Base-by-base conservation (phyloP, 306 rosid species). In the Glycyrrhiza uralensis region DNA sequence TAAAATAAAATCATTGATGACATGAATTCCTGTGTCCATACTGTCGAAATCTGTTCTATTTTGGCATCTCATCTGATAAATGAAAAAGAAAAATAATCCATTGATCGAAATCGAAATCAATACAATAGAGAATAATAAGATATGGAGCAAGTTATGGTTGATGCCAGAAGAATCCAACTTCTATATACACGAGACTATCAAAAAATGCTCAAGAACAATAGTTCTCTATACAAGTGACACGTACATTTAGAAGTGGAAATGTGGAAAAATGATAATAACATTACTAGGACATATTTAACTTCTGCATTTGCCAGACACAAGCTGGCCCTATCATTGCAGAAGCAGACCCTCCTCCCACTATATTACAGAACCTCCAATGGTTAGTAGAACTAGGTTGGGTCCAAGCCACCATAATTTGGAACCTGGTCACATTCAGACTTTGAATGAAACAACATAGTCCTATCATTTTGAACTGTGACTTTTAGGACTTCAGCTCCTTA, bases 181-280 rank as follows among this genome's bases (percentile, higher is more conserved):
- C 10, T 12, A n/a, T 77, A 22, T 74, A 69, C 54, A 52, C 11
- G 4, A 67, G 52, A 63, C 55, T 22, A n/a, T 45, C 5, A 17
- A 46, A 72, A 28, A 62, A 62, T 54, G 51, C 71, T 62, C 66
- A 15, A 55, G 60, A 74, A 56, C 65, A 69, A 29, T 62, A 15
- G 73, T 60, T 51, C 62, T 68, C 62, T 68, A 55, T 51, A 56
- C 74, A 77, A 59, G 70, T 66, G 62, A 29, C 56, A 32, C 29
- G 11, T 32, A 14, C 45, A 66, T 12, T 28, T 56, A 12, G 59
- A 72, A 3, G 58, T 45, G 28, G 18, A 66, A 55, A 45, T 64
- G 18, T 75, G 55, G 10, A 72, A 66, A 56, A 66, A n/a, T 67
- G 51, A 45, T 14, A 15, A 45, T 14, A 15, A 41, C 39, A 64